Evolutionary conservation across 2,329 filamentous ascomycete species (phyloP), one percentile per base, ranked within the genome.

Genomic region (Beauveria medogensis): DNA sequence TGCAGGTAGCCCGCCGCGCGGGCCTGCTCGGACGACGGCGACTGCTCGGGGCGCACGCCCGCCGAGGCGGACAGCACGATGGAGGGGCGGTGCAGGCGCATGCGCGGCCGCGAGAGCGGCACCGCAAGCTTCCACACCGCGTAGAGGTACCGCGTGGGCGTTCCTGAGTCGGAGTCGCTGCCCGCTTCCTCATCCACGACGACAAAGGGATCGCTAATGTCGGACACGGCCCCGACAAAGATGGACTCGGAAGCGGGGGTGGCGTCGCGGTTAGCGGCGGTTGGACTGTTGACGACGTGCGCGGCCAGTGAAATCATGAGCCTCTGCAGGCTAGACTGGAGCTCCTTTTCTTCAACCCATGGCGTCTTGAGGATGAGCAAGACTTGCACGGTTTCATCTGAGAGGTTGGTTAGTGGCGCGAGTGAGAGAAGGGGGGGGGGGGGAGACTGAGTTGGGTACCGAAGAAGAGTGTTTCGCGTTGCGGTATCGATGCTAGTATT

Each of bases 311-410:
- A 83, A 62, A 92, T 80, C 26, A 81, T 77, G n/a, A 92, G 74
- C 61, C 87, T 79, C 55, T 78, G 77, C 41, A 91, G 75, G 60
- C 85, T 84, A 41, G 81, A 78, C 60, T 81, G 78, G 22, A 91
- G 74, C 0, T 77, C 75, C 37, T 77, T 71, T 63, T 88, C 81
- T 60, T 84, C 80, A 60, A 82, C 76, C 68, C 81, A 78, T 4
- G 86, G 85, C 9, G 86, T 86, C 67, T 83, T 82, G 61, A 92
- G 79, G 12, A 90, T 78, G 64, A 92, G 76, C 68, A 89, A 85
- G 20, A 91, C 79, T 64, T 86, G 77, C 61, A 89, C 80, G 28
- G 84, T 84, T 77, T 92, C 89, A 81, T 92, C 89, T 92, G 75
- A 62, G 70, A 69, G 75, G 22, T 48, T 46, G 46, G 63, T 69